phyloP scores from a whole-genome alignment of 140 eudicot species.

The Stevia rebaudiana region DNA sequence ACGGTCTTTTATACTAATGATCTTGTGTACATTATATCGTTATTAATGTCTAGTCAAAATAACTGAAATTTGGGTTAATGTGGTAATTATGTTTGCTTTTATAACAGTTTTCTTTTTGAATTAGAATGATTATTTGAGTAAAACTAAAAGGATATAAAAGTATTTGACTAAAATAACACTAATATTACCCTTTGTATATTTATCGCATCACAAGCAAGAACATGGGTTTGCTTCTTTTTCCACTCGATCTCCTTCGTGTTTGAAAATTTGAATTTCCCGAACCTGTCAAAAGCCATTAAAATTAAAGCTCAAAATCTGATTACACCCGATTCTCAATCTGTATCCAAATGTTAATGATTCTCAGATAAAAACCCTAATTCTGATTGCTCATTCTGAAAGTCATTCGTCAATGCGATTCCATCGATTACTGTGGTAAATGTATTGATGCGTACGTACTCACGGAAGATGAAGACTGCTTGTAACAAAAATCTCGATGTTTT shows the following conservation, averaged over 20 bases:
- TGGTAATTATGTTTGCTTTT: no score
- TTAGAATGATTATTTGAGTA: no score
- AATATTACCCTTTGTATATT: not conserved
- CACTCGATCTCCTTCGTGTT: not conserved
- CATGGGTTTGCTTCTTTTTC: not conserved
- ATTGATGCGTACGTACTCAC: not conserved
- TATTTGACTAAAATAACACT: no score
- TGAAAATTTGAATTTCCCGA: not conserved
- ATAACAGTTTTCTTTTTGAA: no score
- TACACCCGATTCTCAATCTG: not conserved
- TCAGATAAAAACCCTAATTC: not conserved
- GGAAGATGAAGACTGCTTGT: conserved; percentile 28
- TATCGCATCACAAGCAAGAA: not conserved
- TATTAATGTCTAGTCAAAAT: no score
- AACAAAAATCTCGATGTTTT: conserved; percentile 33
- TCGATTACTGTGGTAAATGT: not conserved
- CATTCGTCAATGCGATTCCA: not conserved
- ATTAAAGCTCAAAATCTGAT: not conserved
- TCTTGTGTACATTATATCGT: no score
- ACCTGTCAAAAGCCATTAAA: not conserved
- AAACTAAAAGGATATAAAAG: no score
- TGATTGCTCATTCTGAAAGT: not conserved
- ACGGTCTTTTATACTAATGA: no score
- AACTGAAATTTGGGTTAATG: no score
- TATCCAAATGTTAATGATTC: not conserved